Base-by-base conservation (phyloP, 495 filamentous ascomycete genomes). In the Podospora appendiculata region DNA sequence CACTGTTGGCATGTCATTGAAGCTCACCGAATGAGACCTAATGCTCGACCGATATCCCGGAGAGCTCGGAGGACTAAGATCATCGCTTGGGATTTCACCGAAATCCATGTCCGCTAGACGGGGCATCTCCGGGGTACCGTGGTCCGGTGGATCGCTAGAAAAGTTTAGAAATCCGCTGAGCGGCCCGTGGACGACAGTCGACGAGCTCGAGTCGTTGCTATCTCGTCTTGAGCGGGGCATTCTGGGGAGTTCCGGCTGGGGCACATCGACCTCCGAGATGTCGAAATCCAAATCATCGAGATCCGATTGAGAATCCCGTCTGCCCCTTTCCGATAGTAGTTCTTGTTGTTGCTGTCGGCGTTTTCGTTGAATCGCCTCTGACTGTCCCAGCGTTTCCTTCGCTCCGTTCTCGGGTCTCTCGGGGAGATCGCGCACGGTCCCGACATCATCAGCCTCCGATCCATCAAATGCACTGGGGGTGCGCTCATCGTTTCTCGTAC, bases 11-110 rank as follows among this genome's bases (percentile, higher is more conserved):
- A 64, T 61, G 34, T 72, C 68, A 54, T 67, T 68, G 51, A 74
- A 76, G 41, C 67, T 73, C 32, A 72, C 68, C 32, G 70, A 74
- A 14, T 64, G 59, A 14, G 70, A 71, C 42, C 71, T 65, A 2
- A 51, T 58, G 50, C 66, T 67, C 17, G 68, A 64, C 12, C 65
- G 66, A 48, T 72, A 59, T 8, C 48, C 45, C 6, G 68, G 75
- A 3, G 75, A 76, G 55, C 63, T 69, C 6, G 70, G 67, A 25
- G 70, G 68, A 34, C 67, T 74, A 18, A 65, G 54, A 41, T 67
- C 65, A 41, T 66, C 64, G 45, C 67, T 63, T 12, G 62, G 65
- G 17, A 48, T 55, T 5, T 19, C 19, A 2, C 51, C 56, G 10
- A 45, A 6, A 47, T 65, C 60, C 11, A 58, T 41, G 32, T 66